Base-by-base conservation (phyloP, 2,329 filamentous ascomycete species). In the Pestalotiopsis sp. region DNA sequence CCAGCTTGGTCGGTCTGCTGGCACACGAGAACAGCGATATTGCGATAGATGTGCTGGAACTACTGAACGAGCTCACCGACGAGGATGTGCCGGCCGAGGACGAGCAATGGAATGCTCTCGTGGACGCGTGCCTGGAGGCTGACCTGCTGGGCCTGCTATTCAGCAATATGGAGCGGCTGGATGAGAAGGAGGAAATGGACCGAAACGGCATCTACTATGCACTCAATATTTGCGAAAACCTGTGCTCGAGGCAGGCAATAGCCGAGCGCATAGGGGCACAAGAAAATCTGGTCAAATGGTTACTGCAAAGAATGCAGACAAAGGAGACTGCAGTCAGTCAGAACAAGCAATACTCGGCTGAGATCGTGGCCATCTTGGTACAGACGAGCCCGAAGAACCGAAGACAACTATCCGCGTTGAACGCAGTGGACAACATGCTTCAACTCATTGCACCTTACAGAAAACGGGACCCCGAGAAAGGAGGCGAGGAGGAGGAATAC, bases 21-120 rank as follows among this genome's bases (percentile, higher is more conserved):
- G 92, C 95, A 17, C 96, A 99, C 78, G 96, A 99, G 75, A 99
- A 99, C 78, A 95, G 95, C 0, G 96, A 99, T 77, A 97, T 99
- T 72, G 94, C 96, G 12, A 97, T 98, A 74, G 93, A 92, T 71
- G 93, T 92, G 0, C 91, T 97, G 64, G 93, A 98, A 82, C 93
- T 98, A 61, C 89, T 99, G 65, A 91, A 90, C 68, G 96, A 99
- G 82, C 83, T 98, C 73, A 97, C 94, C 14, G 96, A 98, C 75
- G 95, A 99, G 78, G 95, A 98, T 76, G 93, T 97, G 2, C 87
- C 91, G 57, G 93, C 93, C 49, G 52, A 58, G 40, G 68, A 67
- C 36, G 63, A 64, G 38, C 64, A 69, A 64, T 71, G 70, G 70
- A 64, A 65, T n/a, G 65, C 66, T 7, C 60, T 71, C 4, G 66